phyloP scores from a whole-genome alignment of 257 asterid genomes.

The Solanum bulbocastanum region DNA sequence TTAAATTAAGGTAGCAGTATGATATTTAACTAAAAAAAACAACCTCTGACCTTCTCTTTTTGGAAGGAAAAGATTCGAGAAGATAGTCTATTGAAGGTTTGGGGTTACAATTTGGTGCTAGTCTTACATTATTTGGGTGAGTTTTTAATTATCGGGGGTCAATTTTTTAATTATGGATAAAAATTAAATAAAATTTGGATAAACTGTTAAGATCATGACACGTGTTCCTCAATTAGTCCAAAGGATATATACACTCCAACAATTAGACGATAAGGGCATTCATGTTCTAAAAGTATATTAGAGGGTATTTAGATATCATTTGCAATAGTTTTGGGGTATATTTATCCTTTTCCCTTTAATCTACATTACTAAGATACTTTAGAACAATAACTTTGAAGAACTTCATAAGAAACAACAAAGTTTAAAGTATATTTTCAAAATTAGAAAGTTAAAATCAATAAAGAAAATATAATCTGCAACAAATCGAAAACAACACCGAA shows the following conservation, averaged over 20 bases:
- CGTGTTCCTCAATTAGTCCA: no score
- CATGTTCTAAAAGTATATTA: neutral
- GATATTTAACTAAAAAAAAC: neutral
- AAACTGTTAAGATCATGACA: no score
- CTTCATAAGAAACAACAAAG: neutral
- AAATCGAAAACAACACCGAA: no score
- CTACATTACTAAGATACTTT: neutral
- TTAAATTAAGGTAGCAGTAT: no score
- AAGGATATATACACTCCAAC: neutral
- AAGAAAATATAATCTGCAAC: no score
- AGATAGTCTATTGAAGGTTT: neutral
- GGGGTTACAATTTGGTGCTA: neutral
- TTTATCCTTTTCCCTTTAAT: neutral
- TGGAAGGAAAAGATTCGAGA: neutral
- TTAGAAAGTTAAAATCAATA: no score
- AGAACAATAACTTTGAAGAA: neutral
- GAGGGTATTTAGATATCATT: neutral
- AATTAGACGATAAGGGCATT: no score
- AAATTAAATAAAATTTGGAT: no score
- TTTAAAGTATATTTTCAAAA: no score
- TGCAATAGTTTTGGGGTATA: no score
- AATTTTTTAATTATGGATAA: no score
- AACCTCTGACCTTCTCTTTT: neutral
- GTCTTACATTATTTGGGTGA: neutral
- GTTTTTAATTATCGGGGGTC: no score